Evolutionary conservation across 1,139 yeast genomes (phyloP).

Genomic region (Saccharomycopsis crataegensis): DNA sequence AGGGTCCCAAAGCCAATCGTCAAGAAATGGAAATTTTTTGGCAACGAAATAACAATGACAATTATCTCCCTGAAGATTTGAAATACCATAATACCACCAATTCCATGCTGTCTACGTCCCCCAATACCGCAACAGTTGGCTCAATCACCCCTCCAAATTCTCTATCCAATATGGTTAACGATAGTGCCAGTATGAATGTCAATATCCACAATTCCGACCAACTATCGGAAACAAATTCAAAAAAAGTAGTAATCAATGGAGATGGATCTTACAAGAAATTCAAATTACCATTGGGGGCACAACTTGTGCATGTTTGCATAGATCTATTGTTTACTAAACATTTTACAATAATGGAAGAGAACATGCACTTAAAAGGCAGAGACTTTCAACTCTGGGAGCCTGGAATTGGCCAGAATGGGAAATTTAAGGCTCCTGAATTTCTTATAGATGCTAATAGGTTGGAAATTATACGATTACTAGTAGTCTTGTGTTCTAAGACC

Average conservation of each 20-base stretch:
- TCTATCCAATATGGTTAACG: constrained; percentile 25
- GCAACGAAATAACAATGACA: constrained; percentile 26
- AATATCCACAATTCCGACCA: constrained; percentile 24
- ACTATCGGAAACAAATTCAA: constrained; percentile 23
- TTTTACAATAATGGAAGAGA: constrained; percentile 43
- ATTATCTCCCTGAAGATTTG: neutral
- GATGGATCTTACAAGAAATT: constrained; percentile 15
- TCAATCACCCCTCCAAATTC: constrained; percentile 22
- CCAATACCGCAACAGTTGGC: constrained; percentile 26
- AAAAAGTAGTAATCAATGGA: constrained; percentile 24
- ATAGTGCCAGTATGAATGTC: constrained; percentile 25
- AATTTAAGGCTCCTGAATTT: constrained; percentile 39
- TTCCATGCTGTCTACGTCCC: neutral
- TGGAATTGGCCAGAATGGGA: constrained; percentile 52
- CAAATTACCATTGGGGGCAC: constrained; percentile 41
- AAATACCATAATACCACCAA: neutral
- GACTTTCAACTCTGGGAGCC: constrained; percentile 59
- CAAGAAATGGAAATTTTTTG: constrained; percentile 39
- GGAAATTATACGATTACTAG: constrained; percentile 55
- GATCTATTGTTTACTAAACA: constrained; percentile 52
- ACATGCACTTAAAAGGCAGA: constrained; percentile 24
- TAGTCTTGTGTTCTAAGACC: constrained; percentile 57
- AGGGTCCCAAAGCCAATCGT: constrained; percentile 32
- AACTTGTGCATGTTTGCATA: constrained; percentile 39
- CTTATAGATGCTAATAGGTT: constrained; percentile 57